Conservation (phyloP, 148 eudicot genomes). For the Cornus controversa region DNA sequence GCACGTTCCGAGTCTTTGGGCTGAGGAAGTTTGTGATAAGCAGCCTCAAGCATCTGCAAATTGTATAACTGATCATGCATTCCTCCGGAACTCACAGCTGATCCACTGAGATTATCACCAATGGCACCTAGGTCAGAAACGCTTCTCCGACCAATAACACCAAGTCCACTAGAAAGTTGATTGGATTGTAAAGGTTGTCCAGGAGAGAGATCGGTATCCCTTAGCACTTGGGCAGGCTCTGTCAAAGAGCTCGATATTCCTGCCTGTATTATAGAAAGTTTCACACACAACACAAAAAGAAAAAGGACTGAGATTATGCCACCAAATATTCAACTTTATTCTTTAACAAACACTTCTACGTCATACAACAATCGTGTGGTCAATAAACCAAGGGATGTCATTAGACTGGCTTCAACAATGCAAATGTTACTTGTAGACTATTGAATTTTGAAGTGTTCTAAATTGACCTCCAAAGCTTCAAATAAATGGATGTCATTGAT, state of each 20-base stretch:
- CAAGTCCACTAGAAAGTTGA: conserved; percentile 73
- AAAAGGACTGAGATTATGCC: too few species aligned
- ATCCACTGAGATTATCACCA: conserved; percentile 77
- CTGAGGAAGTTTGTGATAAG: conserved; percentile 80
- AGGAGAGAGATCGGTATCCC: conserved; percentile 85
- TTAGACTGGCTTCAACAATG: neutral
- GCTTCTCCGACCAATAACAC: conserved; percentile 94
- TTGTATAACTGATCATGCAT: conserved; percentile 69
- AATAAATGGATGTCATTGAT: neutral
- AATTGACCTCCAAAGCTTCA: neutral
- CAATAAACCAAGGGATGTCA: too few species aligned
- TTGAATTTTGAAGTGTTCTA: neutral
- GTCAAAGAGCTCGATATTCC: conserved; percentile 61
- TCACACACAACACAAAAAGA: too few species aligned
- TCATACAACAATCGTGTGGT: too few species aligned
- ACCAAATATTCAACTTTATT: too few species aligned
- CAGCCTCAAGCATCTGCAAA: conserved; percentile 92
- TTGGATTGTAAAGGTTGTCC: conserved; percentile 80
- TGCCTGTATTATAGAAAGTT: conserved; percentile 39
- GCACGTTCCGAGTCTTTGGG: conserved; percentile 95
- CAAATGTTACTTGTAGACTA: neutral
- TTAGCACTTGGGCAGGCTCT: conserved; percentile 55
- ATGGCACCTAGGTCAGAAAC: conserved; percentile 88
- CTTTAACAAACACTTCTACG: too few species aligned
- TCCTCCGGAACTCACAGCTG: conserved; percentile 56